Base-by-base conservation (phyloP, 179 eudicot species). In the Drosera spatulata region DNA sequence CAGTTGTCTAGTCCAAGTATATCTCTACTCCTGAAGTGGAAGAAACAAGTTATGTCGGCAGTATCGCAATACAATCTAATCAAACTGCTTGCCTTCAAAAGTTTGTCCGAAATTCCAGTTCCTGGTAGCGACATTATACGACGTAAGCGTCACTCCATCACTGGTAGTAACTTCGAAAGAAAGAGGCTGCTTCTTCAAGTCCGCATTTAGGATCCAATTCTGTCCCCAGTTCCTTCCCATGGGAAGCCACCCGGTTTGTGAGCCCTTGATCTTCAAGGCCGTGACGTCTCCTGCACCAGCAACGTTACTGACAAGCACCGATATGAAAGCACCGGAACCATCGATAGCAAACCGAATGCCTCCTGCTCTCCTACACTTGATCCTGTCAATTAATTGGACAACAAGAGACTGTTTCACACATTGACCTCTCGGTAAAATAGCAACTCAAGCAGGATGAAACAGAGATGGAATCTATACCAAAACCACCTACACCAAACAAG, bases 161-260 rank as follows among this genome's bases (percentile, higher is more conserved):
- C 98, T 84, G 49, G 78, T 77, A 10, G 96, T 88, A 55, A 86
- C 68, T 70, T 88, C 95, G 61, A 91, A 88, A 38, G 98, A 91
- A 46, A 91, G 85, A 47, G 96, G 91, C 45, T 88, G 98, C 6
- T 79, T 79, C 77, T 78, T 84, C 56, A 91, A 45, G 63, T 88
- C 87, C 3, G 95, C 95, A 62, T 81, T 88, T 55, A 91, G 69
- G 60, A 86, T 90, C 96, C 98, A 91, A 73, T 89, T 88, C 57
- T 85, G 96, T 33, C 98, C 98, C 98, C 98, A 91, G 51, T 79
- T 91, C 64, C 98, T 74, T 37, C 88, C 86, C 98, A 91, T 88
- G 0, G 85, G 87, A 47, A 91, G 89, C 98, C 98, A 91, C 45
- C 98, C 96, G 13, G 98, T 91, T 69, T 66, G 77, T 39, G 96